A percentile compares a stretch with the other conserved stretches of the same genome.
Conservation (phyloP, 2,329 filamentous ascomycete genomes). For the Paecilomyces formosus region DNA sequence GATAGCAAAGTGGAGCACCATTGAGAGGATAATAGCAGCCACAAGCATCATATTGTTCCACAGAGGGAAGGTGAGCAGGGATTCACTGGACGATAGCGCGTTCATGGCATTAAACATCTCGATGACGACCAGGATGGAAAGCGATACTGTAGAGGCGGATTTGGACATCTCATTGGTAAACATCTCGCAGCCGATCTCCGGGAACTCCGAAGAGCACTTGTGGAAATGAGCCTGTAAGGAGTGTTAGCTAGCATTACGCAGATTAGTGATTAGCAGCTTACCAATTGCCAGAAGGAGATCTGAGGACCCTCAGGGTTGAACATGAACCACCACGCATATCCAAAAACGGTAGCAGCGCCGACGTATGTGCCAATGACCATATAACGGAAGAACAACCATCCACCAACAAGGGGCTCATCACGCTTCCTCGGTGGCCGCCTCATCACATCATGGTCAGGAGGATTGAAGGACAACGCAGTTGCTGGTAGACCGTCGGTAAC, state of each 20-base stretch:
- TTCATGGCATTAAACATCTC: constrained; percentile 99
- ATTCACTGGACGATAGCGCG: constrained; percentile 90
- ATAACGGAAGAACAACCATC: constrained; percentile 97
- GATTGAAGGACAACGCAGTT: constrained; percentile 95
- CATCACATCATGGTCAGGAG: constrained; percentile 98
- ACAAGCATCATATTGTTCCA: constrained; percentile 99
- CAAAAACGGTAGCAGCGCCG: constrained; percentile 86
- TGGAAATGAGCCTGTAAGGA: constrained; percentile 68
- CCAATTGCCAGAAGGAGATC: constrained; percentile 81
- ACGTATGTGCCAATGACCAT: constrained; percentile 95
- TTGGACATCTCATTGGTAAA: constrained; percentile 81
- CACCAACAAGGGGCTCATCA: constrained; percentile 83
- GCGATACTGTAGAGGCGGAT: constrained; percentile 83
- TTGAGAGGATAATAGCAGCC: constrained; percentile 85
- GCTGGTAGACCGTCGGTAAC: constrained; percentile 96
- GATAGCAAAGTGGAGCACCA: constrained; percentile 90
- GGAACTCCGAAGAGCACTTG: constrained; percentile 76
- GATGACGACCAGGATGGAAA: constrained; percentile 88
- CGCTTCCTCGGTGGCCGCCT: constrained; percentile 82
- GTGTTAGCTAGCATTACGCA: constrained; percentile 4
- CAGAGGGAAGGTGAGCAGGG: constrained; percentile 83
- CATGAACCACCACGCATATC: constrained; percentile 99
- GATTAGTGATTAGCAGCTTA: constrained; percentile 28
- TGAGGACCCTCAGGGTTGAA: constrained; percentile 84
- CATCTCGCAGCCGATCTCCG: constrained; percentile 86